Evolutionary conservation across 2,329 filamentous ascomycete genomes (phyloP).

Genomic region (Ascochyta viciae-villosae): DNA sequence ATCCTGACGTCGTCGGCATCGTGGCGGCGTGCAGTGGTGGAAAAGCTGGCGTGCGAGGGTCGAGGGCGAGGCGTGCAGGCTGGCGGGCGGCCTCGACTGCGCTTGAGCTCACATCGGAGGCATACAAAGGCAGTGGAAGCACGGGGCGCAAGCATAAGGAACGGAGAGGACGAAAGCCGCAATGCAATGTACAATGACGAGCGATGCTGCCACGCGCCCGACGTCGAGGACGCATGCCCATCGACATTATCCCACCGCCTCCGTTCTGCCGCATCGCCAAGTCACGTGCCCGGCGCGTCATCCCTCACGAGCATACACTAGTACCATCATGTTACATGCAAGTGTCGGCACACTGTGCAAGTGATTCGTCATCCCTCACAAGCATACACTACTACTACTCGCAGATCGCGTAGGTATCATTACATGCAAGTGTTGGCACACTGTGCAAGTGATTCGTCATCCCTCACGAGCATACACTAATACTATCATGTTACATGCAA

Average conservation of each 20-base stretch:
- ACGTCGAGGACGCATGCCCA: background rate
- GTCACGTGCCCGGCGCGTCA: slow-evolving; percentile 41
- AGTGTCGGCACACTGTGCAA: no score
- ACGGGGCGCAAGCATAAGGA: slow-evolving; percentile 48
- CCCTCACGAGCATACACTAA: no score
- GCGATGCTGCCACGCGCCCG: background rate
- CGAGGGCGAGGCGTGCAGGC: slow-evolving; percentile 22
- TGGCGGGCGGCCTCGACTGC: slow-evolving; percentile 25
- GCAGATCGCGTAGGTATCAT: no score
- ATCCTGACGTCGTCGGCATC: slow-evolving; percentile 23
- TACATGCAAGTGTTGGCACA: no score
- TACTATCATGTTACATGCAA: no score
- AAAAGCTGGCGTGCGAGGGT: slow-evolving; percentile 36
- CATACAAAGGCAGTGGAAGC: slow-evolving; percentile 48
- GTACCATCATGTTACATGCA: no score
- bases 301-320: background rate
- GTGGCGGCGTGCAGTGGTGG: slow-evolving; percentile 32
- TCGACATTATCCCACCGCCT: slow-evolving; percentile 37
- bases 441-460: no score
- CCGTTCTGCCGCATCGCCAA: slow-evolving; percentile 40
- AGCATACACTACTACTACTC: no score
- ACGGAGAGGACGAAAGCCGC: slow-evolving; percentile 4
- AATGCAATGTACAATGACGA: slow-evolving; percentile 6
- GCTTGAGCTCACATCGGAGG: slow-evolving; percentile 48
- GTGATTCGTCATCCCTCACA: no score